Base-by-base conservation (phyloP, 768 basidiomycete genomes). In the Melanogaster broomeanus region DNA sequence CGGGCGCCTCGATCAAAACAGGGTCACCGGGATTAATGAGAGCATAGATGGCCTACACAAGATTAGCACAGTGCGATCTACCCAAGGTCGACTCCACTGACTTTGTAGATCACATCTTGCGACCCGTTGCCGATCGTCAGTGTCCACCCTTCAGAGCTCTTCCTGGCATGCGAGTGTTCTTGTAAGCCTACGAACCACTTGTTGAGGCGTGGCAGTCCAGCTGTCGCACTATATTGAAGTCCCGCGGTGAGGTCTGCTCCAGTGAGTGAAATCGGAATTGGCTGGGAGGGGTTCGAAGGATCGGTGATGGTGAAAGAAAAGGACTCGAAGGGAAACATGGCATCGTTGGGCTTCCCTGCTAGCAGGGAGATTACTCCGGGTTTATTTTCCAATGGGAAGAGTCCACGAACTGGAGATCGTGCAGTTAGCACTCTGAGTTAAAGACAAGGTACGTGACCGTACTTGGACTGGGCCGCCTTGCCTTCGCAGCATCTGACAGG, bases 61-160 rank as follows among this genome's bases (percentile, higher is more conserved):
- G 45, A 55, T 53, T 31, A 45, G 47, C 40, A 58, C 13, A 27
- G 43, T 22, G 55, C 40, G n/a, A 51, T 18, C 19, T 30, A 59
- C 21, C 24, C 31, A 11, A 15, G 15, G 21, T 9, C 33, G 42
- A 22, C 31, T 31, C 40, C 39, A 51, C 49, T 0, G 58, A 89
- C 93, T 81, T 95, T 97, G 73, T 78, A 87, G 44, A 98, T 81
- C 57, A 93, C 65, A 74, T 97, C 93, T 70, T 97, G 95, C 39
- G 90, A 90, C 11, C 95, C 95, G 35, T 78, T 77, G 2, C 94
- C 93, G 10, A 97, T 72, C 37, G 82, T 84, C 10, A 94, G 66
- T 38, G 75, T 73, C 93, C 94, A 98, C 7, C 83, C 85, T 58
- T 81, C 83, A 2, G 74, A 78, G 38, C 61, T 65, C 43, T 75